A percentile compares a stretch with the other conserved stretches of the same genome.
These are phyloP conservation scores for Vachellia pachyceras DNA, from an alignment of 306 rosid genomes.

Conservation along the genomic window DNA sequence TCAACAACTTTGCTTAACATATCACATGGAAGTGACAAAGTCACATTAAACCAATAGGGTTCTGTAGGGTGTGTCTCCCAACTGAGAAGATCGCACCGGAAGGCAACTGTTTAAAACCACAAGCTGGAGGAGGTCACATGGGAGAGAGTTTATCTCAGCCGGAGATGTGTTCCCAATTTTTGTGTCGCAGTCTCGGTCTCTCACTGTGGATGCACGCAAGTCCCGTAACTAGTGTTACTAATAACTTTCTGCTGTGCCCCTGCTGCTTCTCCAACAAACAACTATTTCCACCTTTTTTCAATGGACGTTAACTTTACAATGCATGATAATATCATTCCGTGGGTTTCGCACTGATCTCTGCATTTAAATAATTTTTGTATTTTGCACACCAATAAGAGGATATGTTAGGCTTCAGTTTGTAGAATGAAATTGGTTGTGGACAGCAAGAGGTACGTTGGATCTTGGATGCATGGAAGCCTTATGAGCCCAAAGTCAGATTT, in stretches of 20 bases:
- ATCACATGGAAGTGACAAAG: neutral
- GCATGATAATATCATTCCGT: too few relatives aligned
- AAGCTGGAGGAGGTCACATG: neutral
- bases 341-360: too few relatives aligned
- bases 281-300: neutral
- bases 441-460: neutral
- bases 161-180: neutral
- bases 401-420: neutral
- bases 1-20: constrained; percentile 31
- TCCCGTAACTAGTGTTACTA: neutral
- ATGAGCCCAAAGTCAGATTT: neutral
- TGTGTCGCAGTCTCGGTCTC: neutral
- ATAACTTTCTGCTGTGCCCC: neutral
- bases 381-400: neutral
- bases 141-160: neutral
- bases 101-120: neutral
- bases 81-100: neutral
- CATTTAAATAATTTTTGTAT: too few relatives aligned
- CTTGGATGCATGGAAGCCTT: neutral
- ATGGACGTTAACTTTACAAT: too few relatives aligned
- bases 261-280: neutral
- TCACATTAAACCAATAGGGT: neutral
- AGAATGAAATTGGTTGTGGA: neutral
- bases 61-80: neutral
- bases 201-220: neutral